These are phyloP conservation scores for Cytospora piceicola DNA, from an alignment of 2,329 filamentous ascomycete species.

Conservation along the genomic window DNA sequence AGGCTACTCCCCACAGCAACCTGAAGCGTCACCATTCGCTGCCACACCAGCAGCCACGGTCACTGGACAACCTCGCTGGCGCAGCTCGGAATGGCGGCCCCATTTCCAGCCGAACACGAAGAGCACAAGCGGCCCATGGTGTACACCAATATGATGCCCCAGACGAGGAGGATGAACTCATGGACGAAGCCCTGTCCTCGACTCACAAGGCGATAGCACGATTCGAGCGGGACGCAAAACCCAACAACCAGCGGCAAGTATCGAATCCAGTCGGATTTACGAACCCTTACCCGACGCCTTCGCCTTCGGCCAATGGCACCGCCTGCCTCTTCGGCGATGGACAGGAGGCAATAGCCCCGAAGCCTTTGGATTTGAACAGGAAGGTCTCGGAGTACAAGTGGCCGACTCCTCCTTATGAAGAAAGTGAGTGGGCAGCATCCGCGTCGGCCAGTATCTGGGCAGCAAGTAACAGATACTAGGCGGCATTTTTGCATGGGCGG, in stretches of 20 bases:
- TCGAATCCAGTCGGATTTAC: conserved; percentile 64
- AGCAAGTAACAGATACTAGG: conserved; percentile 65
- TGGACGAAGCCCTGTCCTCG: conserved; percentile 84
- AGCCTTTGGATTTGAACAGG: conserved; percentile 71
- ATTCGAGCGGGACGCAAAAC: conserved; percentile 61
- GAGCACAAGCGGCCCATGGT: conserved; percentile 75
- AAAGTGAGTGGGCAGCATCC: conserved; percentile 86
- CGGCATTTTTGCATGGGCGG: conserved; percentile 30
- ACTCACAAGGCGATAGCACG: conserved; percentile 75
- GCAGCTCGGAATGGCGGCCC: conserved; percentile 60
- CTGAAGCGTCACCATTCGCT: conserved; percentile 69
- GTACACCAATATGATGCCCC: conserved; percentile 89
- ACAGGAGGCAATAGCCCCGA: conserved; percentile 65
- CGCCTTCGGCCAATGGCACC: conserved; percentile 83
- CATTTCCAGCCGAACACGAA: conserved; percentile 77
- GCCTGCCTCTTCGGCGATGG: conserved; percentile 73
- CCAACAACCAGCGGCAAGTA: conserved; percentile 60
- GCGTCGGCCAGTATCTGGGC: conserved; percentile 82
- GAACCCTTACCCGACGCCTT: conserved; percentile 67
- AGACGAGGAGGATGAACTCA: conserved; percentile 93
- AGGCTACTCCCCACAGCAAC: conserved; percentile 53
- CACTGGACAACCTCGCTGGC: conserved; percentile 65
- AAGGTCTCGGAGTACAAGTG: conserved; percentile 70
- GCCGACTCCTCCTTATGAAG: conserved; percentile 95
- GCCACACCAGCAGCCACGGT: conserved; percentile 65